Conservation (phyloP, 2,329 filamentous ascomycete species). For the Monilinia aucupariae region DNA sequence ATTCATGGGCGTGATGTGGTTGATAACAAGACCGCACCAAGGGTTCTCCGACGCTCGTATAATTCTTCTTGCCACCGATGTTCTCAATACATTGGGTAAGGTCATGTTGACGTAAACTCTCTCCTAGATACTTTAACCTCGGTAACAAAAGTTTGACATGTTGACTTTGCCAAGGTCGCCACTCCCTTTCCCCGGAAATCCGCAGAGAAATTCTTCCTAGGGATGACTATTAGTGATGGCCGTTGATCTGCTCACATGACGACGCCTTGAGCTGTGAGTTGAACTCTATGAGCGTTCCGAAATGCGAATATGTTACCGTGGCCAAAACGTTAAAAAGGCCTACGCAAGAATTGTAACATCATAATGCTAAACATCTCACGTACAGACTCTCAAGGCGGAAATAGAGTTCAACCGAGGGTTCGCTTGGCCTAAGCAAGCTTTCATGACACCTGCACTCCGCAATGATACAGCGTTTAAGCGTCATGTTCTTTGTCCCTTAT, state of each 20-base stretch:
- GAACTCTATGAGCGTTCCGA: not conserved
- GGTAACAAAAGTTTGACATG: not conserved
- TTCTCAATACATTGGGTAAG: no score
- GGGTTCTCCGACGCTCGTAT: no score
- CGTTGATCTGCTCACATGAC: not conserved
- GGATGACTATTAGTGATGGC: not conserved
- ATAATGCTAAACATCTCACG: not conserved
- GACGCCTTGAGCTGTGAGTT: no score
- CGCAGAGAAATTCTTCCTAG: not conserved
- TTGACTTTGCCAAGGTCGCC: not conserved
- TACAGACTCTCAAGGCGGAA: not conserved
- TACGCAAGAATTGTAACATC: not conserved
- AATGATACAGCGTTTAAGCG: not conserved
- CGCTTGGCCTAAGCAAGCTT: not conserved
- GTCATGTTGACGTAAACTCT: not conserved
- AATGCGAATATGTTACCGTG: not conserved
- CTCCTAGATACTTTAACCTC: not conserved
- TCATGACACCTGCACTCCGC: not conserved
- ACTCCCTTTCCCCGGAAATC: not conserved
- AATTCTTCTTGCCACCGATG: no score
- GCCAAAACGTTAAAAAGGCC: not conserved
- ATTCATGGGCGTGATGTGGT: no score
- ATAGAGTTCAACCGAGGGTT: not conserved
- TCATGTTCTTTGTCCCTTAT: not conserved
- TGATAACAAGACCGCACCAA: no score